phyloP scores from a whole-genome alignment of 805 yeast species.

The Jamesozyma lodderae region DNA sequence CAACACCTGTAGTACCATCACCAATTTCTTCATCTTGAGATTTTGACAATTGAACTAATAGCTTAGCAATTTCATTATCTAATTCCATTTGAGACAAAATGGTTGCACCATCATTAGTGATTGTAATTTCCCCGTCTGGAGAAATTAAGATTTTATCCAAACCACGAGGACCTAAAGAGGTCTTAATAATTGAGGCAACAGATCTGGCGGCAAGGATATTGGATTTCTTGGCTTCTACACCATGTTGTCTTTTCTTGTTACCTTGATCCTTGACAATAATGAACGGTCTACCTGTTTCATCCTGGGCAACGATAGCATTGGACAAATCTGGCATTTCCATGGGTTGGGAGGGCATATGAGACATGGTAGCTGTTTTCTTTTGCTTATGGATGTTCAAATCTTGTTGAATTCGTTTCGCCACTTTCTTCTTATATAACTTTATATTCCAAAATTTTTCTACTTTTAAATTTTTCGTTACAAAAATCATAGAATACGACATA shows the following conservation, averaged over 20 bases:
- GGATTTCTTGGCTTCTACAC: constrained; percentile 69
- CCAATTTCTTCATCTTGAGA: constrained; percentile 98
- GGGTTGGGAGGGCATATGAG: constrained; percentile 16
- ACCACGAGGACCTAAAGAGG: constrained; percentile 97
- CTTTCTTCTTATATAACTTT: neutral
- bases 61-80: constrained; percentile 91
- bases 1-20: constrained; percentile 98
- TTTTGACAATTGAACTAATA: constrained; percentile 84
- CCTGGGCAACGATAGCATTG: constrained; percentile 97
- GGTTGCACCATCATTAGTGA: constrained; percentile 98
- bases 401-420: neutral
- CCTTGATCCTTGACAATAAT: constrained; percentile 89
- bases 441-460: neutral
- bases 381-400: no score
- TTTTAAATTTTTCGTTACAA: no score
- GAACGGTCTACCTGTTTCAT: constrained; percentile 98
- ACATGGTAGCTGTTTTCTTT: neutral
- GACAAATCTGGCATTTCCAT: constrained; percentile 80
- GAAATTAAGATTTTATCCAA: constrained; percentile 89
- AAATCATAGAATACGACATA: no score
- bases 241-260: constrained; percentile 55
- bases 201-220: constrained; percentile 93
- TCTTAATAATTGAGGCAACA: constrained; percentile 83
- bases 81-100: constrained; percentile 92
- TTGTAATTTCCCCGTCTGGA: constrained; percentile 96